These are phyloP conservation scores for Fusarium robinianum DNA, from an alignment of 2,329 filamentous ascomycete genomes.

Conservation along the genomic window DNA sequence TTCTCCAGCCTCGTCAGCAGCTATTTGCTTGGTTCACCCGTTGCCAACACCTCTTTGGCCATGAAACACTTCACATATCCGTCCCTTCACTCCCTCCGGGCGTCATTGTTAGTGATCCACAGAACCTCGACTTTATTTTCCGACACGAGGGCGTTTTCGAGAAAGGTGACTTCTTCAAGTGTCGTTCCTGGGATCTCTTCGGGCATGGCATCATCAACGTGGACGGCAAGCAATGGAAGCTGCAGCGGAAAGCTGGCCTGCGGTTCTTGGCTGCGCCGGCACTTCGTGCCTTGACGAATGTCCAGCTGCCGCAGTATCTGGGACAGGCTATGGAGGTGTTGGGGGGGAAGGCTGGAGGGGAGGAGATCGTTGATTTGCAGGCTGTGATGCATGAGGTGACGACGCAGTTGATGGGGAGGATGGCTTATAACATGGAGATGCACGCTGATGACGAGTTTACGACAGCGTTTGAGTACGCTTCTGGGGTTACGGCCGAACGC, in stretches of 20 bases:
- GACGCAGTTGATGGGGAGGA: conserved; percentile 67
- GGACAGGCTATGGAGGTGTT: conserved; percentile 48
- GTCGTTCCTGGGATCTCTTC: conserved; percentile 65
- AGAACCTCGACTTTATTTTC: conserved; percentile 65
- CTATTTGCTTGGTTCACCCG: conserved; percentile 66
- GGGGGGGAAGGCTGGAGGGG: conserved; percentile 33
- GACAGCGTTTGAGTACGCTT: conserved; percentile 64
- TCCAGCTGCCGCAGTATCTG: conserved; percentile 60
- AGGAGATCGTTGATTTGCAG: conserved; percentile 57
- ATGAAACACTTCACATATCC: conserved; percentile 64
- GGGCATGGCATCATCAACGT: conserved; percentile 70
- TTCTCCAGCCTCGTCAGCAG: conserved; percentile 62
- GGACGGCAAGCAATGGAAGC: conserved; percentile 65
- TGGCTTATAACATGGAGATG: conserved; percentile 73
- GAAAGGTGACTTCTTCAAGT: conserved; percentile 66
- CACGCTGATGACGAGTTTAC: conserved; percentile 64
- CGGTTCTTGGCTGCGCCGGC: conserved; percentile 63
- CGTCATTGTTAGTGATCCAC: conserved; percentile 65
- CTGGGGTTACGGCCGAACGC: conserved; percentile 61
- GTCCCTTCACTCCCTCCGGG: conserved; percentile 66
- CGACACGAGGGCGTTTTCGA: conserved; percentile 63
- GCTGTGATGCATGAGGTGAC: conserved; percentile 66
- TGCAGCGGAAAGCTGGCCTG: conserved; percentile 65
- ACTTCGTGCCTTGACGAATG: conserved; percentile 59
- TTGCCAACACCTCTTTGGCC: conserved; percentile 60